Evolutionary conservation across 192 early-diverging fungal species (phyloP), one percentile per base, ranked within the genome.

Genomic region (Coemansia erecta): DNA sequence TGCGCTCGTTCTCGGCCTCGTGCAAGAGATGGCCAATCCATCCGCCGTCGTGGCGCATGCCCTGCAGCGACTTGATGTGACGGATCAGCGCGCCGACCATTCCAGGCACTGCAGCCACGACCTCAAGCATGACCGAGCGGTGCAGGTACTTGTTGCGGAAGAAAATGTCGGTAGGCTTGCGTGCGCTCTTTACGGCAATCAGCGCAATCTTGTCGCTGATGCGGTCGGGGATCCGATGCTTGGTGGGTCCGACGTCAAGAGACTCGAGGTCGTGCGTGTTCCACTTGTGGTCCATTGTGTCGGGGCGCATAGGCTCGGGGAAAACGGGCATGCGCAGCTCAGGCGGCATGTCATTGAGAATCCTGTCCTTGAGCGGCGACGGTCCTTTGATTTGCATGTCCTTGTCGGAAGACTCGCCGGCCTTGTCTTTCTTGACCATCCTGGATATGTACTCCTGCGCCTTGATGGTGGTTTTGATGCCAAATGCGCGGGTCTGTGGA

Each of bases 1-100:
- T 86, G 12, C 78, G 76, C 69, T 94, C 93, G 74, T 95, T 95
- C 66, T 97, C 92, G 8, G 95, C 93, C 72, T 97, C 92, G 57
- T 94, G 91, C 40, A 95, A 76, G 43, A 97, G 64, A 54, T 93
- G 92, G 14, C 82, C 80, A 73, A 97, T 93, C 90, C 92, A 95
- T 17, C 95, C 93, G 45, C 91, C 83, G 72, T 97, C 95, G 60
- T 92, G 87, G 5, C 80, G 75, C 72, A 92, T 83, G 1, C 84
- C 67, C 15, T 92, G 85, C 22, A 95, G 77, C 28, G 89, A 90
- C 18, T 84, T 81, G 14, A 93, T 80, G 56, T 95, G 94, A 9
- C 90, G 81, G 14, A 91, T 73, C 66, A 90, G 80, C 7, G 86
- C 93, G 15, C 86, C 93, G 0, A 95, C 93, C 89, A 95, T 92